These are phyloP conservation scores for Evansstolkia leycettana DNA, from an alignment of 495 filamentous ascomycete species.

Conservation along the genomic window DNA sequence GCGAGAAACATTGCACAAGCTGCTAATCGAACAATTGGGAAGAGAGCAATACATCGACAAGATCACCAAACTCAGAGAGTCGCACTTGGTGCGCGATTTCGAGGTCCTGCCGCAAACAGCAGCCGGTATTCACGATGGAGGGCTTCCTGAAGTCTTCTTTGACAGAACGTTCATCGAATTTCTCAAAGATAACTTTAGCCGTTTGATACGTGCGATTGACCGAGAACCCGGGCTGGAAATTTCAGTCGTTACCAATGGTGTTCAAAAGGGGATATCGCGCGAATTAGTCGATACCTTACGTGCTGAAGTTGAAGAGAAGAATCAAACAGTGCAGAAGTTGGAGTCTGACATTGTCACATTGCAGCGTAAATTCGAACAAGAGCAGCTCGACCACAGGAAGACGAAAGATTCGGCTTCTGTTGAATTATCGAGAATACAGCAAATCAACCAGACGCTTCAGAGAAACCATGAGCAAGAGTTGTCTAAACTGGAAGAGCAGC, in stretches of 20 bases:
- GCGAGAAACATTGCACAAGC: constrained; percentile 65
- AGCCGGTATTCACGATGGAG: constrained; percentile 38
- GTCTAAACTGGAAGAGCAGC: constrained; percentile 33
- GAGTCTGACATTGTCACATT: constrained; percentile 55
- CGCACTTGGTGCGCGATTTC: constrained; percentile 81
- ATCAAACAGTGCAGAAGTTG: constrained; percentile 51
- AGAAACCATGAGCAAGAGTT: constrained; percentile 52
- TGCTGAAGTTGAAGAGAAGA: constrained; percentile 62
- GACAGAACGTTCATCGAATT: constrained; percentile 85
- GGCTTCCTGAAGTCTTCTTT: constrained; percentile 74
- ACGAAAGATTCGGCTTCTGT: constrained; percentile 53
- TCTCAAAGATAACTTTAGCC: constrained; percentile 88
- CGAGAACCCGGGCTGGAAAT: constrained; percentile 82
- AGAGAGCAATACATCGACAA: constrained; percentile 84
- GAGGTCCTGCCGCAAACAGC: constrained; percentile 69
- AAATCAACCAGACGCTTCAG: constrained; percentile 60
- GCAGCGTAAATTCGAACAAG: constrained; percentile 60
- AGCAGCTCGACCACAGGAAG: constrained; percentile 60
- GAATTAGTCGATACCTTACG: constrained; percentile 75
- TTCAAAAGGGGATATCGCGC: constrained; percentile 72
- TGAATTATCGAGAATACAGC: constrained; percentile 55
- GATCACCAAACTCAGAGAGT: constrained; percentile 62
- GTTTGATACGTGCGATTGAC: constrained; percentile 76
- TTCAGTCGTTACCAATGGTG: constrained; percentile 60
- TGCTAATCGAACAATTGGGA: constrained; percentile 68